phyloP scores from a whole-genome alignment of 2,329 filamentous ascomycete genomes.

The Myriosclerotinia curreyana region DNA sequence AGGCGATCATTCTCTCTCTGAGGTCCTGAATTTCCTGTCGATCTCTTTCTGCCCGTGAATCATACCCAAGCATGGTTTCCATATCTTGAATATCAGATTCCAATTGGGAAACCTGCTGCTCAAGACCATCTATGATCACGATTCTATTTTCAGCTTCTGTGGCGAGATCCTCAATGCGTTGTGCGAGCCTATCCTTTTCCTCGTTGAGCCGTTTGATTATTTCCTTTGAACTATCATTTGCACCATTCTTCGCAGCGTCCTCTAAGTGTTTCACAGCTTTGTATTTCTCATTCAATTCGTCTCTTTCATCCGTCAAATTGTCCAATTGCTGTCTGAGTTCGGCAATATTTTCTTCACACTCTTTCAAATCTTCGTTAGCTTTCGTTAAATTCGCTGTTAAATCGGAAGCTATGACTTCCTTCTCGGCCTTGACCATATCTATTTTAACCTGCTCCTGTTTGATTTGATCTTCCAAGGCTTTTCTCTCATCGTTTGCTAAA shows the following conservation, averaged over 20 bases:
- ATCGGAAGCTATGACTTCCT: background rate
- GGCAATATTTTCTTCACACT: background rate
- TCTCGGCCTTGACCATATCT: background rate
- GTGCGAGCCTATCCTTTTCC: no score
- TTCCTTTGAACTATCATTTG: no score
- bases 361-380: background rate
- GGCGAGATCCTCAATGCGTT: background rate
- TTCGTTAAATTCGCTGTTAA: background rate
- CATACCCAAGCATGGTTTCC: background rate
- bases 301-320: background rate
- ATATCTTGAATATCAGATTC: background rate
- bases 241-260: background rate
- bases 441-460: background rate
- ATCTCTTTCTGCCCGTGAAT: background rate
- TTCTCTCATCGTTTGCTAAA: background rate
- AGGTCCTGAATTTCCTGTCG: conserved; percentile 14
- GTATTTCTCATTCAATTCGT: background rate
- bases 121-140: background rate
- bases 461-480: background rate
- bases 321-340: background rate
- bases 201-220: background rate
- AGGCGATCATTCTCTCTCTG: conserved; percentile 4
- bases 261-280: background rate
- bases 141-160: background rate
- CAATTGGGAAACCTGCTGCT: background rate